Base-by-base conservation (phyloP, 23 red algal species). In the Gracilaria caudata region DNA sequence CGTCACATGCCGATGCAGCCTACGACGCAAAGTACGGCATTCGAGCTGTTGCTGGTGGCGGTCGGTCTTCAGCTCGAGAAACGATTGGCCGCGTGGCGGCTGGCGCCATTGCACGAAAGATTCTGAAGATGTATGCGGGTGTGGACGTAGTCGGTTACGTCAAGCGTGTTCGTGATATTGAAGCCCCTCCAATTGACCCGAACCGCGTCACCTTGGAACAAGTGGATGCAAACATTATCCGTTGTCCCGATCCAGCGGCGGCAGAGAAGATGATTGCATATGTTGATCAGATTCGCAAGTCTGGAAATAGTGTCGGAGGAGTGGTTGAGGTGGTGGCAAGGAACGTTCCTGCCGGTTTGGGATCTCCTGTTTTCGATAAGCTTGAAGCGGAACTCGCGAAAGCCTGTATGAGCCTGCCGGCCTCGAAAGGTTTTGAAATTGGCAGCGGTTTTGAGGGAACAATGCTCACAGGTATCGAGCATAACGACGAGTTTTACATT, bases 1-100 rank as follows among this genome's bases (percentile, higher is more conserved):
- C 96, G 28, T 86, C 76, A 40, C 96, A 98, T 92, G 96, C 96
- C 1, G 96, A 98, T 73, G 96, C 96, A 20, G 94, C 96, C 1
- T 98, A 98, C 51, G 96, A 98, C 77, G 96, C 96, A 37, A 98
- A 98, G 83, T 98, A 98, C 65, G 96, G 96, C 21, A 98, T 95
- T 35, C 81, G 96, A 45, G 86, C 96, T 28, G 96, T 98, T 46
- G 96, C 96, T 16, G 96, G 96, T 11, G 96, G 96, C 14, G 96
- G 96, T 55, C 80, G 96, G 0, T 95, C 92, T 36, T 95, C 92
- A 13, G 96, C 96, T 0, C 64, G 96, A 45, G 96, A 98, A 79
- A 98, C 96, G 10, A 98, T 98, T 83, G 96, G 96, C 20, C 71
- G 96, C 30, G 96, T 98, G 35, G 96, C 96, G n/a, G 96, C 81